Base-by-base conservation (phyloP, 495 filamentous ascomycete genomes). In the Echria macrotheca region DNA sequence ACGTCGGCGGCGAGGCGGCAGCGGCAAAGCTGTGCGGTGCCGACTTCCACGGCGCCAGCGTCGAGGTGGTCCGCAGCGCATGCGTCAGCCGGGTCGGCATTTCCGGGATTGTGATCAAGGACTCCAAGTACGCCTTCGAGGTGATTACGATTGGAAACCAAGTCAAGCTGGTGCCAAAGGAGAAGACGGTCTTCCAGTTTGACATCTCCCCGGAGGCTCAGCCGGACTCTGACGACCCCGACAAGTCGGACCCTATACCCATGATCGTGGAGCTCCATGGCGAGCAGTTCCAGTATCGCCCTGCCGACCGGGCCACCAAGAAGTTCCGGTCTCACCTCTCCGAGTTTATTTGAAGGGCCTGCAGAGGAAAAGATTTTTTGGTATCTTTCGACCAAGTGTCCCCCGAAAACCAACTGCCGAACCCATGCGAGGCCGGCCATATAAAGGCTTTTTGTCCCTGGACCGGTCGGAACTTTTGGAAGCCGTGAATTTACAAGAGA, bases 191-290 rank as follows among this genome's bases (percentile, higher is more conserved):
- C 9, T 96, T 98, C 63, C 78, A 85, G 14, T 81, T 97, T 57
- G 74, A 75, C 44, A 72, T 97, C 11, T 80, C 85, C 77, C 2
- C 73, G 69, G 1, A 3, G 50, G 56, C 22, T 19, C 37, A 31
- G 7, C 37, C 23, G 10, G 33, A 15, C 26, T 21, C 44, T 46
- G 64, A 68, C 10, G 50, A 52, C 28, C 33, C 44, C 12, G 52
- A 37, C 36, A 50, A 69, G 52, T 63, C 59, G 49, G n/a, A n/a
- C n/a, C n/a, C n/a, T n/a, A n/a, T n/a, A n/a, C n/a, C n/a, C n/a
- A 58, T 97, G 57, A 75, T 85, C 3, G 95, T 96, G 56, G 90
- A 97, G 66, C 69, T 97, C 1, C 83, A 91, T 55, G 93, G 93
- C 12, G 84, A 84, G 50, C 87, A 91, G 56, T 93, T 97, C 60